Evolutionary conservation across 345 rosid species (phyloP).

Genomic region (Eucalyptus cloeziana): DNA sequence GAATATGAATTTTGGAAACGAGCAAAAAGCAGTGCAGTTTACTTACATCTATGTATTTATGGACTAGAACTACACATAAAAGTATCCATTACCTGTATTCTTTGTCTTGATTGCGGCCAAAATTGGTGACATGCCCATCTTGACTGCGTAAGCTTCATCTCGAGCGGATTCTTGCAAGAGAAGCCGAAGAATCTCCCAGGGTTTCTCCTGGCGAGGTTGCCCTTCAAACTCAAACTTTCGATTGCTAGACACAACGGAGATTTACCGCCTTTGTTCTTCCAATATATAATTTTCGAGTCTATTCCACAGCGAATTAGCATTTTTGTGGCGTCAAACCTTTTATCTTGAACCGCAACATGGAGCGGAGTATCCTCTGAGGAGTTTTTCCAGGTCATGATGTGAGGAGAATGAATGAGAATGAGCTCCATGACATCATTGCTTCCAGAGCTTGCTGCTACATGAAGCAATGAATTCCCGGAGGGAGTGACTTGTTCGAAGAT

Average conservation of each 20-base stretch:
- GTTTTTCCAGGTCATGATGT: fast-evolving
- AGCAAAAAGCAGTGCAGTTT: neutral
- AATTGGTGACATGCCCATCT: neutral
- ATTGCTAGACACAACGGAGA: no score
- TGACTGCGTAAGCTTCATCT: neutral
- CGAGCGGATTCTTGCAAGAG: neutral
- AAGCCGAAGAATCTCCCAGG: fast-evolving
- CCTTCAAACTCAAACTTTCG: no score
- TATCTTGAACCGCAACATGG: fast-evolving
- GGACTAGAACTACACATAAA: neutral
- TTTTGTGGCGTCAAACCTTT: fast-evolving
- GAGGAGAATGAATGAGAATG: neutral
- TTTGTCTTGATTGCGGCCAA: fast-evolving
- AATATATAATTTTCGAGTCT: no score
- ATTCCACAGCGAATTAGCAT: fast-evolving
- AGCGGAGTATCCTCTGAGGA: neutral
- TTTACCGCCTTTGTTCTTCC: no score
- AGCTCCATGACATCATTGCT: fast-evolving
- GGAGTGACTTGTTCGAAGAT: neutral
- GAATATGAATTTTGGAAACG: neutral
- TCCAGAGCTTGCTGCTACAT: neutral
- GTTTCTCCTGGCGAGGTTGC: no score
- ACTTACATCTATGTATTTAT: neutral
- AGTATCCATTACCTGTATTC: neutral
- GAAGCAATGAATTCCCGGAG: neutral